Evolutionary conservation across 2,329 filamentous ascomycete genomes (phyloP).

Genomic region (Stagonosporopsis rhizophila): DNA sequence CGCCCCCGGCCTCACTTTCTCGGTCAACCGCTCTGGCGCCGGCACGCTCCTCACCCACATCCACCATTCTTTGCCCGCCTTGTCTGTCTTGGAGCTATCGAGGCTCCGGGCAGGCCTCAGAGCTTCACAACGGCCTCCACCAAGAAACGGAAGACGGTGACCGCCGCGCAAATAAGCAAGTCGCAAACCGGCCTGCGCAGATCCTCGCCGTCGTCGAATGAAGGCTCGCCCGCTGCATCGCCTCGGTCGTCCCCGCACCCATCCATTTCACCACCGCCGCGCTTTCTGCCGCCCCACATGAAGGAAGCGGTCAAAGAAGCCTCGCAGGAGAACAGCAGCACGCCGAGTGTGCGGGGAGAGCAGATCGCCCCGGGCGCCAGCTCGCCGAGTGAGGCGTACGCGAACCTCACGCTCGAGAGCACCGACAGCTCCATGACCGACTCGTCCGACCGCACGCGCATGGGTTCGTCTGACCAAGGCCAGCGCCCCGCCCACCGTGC

Average conservation of each 20-base stretch:
- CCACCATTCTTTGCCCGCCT: constrained; percentile 17
- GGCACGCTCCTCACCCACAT: constrained; percentile 12
- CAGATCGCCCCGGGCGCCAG: constrained; percentile 50
- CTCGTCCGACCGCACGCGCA: constrained; percentile 34
- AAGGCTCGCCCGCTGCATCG: constrained; percentile 38
- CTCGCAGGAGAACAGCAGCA: constrained; percentile 32
- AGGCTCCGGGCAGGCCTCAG: constrained; percentile 49
- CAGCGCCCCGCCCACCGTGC: constrained; percentile 49
- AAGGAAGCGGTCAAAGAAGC: constrained; percentile 58
- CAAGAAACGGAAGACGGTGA: constrained; percentile 58
- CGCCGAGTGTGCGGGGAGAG: constrained; percentile 41
- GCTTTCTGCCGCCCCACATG: constrained; percentile 64
- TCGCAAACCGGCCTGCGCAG: constrained; percentile 11
- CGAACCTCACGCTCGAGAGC: constrained; percentile 58
- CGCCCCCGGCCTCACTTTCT: constrained; percentile 17
- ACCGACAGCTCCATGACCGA: constrained; percentile 43
- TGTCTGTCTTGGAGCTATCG: constrained; percentile 47
- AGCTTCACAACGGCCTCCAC: constrained; percentile 51
- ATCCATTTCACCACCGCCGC: constrained; percentile 49
- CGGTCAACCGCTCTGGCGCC: constrained; percentile 26
- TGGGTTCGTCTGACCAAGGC: constrained; percentile 16
- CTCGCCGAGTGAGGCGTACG: constrained; percentile 62
- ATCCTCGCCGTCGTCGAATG: constrained; percentile 44
- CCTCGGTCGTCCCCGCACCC: constrained; percentile 49
- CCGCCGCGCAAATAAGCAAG: constrained; percentile 32